Conservation (phyloP, 148 eudicot genomes). For the Oxyria digyna region DNA sequence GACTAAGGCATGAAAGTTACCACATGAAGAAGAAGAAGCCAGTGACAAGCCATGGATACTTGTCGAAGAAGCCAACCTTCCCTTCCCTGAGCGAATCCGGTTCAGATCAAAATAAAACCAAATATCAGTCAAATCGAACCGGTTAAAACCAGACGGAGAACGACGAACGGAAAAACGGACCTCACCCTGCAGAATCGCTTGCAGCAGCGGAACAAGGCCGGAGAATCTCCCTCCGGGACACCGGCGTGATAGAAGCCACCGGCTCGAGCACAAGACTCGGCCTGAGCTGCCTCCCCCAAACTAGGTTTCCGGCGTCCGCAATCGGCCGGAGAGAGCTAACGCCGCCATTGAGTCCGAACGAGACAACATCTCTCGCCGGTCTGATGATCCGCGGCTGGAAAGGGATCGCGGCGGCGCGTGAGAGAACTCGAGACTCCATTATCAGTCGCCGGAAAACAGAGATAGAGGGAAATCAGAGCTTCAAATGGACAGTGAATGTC, state of each 20-base stretch:
- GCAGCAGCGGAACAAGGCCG: slow-evolving; percentile 66
- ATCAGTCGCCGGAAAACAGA: background rate
- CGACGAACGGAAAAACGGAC: slow-evolving; percentile 38
- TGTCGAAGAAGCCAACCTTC: slow-evolving; percentile 64
- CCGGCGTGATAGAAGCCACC: slow-evolving; percentile 10
- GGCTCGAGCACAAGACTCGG: slow-evolving; percentile 55
- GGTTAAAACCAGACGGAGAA: slow-evolving; percentile 12
- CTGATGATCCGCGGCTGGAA: slow-evolving; percentile 31
- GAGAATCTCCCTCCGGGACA: slow-evolving; percentile 23
- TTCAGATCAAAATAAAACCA: background rate
- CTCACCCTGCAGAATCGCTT: slow-evolving; percentile 90
- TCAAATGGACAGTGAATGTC: background rate
- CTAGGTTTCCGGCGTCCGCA: slow-evolving; percentile 56
- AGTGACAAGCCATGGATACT: slow-evolving; percentile 65
- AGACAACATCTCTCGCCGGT: slow-evolving; percentile 18
- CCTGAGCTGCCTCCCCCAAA: slow-evolving; percentile 82
- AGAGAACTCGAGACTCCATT: slow-evolving; percentile 78
- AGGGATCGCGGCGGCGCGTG: slow-evolving; percentile 48
- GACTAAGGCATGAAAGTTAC: slow-evolving; percentile 24
- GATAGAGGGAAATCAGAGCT: background rate
- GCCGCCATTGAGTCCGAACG: slow-evolving; percentile 12
- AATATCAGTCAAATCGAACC: slow-evolving; percentile 14
- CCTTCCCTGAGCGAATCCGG: slow-evolving; percentile 37
- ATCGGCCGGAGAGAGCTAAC: background rate
- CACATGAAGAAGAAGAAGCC: slow-evolving; percentile 99